Evolutionary conservation across 164 flowering plant species (phyloP).

Genomic region (Kingdonia uniflora): DNA sequence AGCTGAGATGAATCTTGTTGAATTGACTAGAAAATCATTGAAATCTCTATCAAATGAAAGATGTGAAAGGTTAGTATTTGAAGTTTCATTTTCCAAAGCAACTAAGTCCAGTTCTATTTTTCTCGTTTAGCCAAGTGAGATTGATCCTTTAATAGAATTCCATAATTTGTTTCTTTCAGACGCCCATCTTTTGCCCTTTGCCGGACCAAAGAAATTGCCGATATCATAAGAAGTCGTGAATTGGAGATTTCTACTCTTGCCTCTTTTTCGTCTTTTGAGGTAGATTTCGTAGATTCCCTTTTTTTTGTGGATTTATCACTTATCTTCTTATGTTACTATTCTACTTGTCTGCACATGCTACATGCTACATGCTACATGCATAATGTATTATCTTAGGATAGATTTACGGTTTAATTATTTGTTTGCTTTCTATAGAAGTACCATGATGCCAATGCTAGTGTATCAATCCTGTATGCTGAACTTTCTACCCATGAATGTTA

Average conservation of each 20-base stretch:
- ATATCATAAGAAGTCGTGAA: constrained; percentile 32
- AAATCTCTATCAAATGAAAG: constrained; percentile 72
- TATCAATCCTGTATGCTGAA: too few species aligned
- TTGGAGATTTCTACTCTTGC: constrained; percentile 79
- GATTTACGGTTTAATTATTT: too few species aligned
- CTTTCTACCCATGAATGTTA: too few species aligned
- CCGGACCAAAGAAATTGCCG: constrained; percentile 32
- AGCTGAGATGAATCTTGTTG: constrained; percentile 66
- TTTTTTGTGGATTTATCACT: not conserved
- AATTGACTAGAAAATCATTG: constrained; percentile 54
- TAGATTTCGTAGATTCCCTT: constrained; percentile 19
- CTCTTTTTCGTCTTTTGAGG: constrained; percentile 62
- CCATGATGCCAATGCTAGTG: too few species aligned
- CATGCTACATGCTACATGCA: not conserved
- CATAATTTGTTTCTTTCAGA: constrained; percentile 27
- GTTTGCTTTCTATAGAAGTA: too few species aligned
- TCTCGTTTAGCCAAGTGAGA: not conserved
- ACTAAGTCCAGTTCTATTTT: too few species aligned
- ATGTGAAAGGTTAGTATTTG: constrained; percentile 46
- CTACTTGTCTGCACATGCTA: not conserved
- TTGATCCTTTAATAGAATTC: not conserved
- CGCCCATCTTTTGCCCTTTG: constrained; percentile 65
- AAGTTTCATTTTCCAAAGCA: not conserved
- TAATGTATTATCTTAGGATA: too few species aligned
- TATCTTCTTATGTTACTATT: too few species aligned